Conservation (phyloP, 202 grass and related monocot species). For the Zizania palustris region DNA sequence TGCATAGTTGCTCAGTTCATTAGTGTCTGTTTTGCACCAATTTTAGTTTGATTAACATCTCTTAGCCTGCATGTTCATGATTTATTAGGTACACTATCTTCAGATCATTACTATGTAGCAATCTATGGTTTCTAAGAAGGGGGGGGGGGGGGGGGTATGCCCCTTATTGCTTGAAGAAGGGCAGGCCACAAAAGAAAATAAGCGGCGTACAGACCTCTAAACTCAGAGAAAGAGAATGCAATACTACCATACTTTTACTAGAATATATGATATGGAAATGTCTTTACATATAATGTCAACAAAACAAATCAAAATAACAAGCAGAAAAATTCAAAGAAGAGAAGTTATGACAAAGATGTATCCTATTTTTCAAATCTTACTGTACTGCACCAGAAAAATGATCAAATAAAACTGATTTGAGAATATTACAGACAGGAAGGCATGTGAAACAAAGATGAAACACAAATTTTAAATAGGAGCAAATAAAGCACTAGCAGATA, state of each 20-base stretch:
- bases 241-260: background rate
- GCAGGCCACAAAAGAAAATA: background rate
- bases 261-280: background rate
- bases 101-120: too few relatives aligned
- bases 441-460: constrained; percentile 16
- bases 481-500: constrained; percentile 31
- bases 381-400: background rate
- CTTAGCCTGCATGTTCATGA: too few relatives aligned
- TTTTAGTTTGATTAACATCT: too few relatives aligned
- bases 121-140: background rate
- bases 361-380: background rate
- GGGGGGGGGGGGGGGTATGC: background rate
- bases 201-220: background rate
- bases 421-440: constrained; percentile 12
- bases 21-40: too few relatives aligned
- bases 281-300: background rate
- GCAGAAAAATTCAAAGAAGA: background rate
- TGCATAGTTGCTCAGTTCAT: background rate
- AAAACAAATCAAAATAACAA: background rate
- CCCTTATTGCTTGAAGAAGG: background rate
- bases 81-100: too few relatives aligned
- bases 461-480: constrained; percentile 6
- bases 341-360: background rate
- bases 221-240: constrained; percentile 2
- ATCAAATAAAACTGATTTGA: background rate